Evolutionary conservation across 495 filamentous ascomycete species (phyloP).

Genomic region (Neurospora sp.): DNA sequence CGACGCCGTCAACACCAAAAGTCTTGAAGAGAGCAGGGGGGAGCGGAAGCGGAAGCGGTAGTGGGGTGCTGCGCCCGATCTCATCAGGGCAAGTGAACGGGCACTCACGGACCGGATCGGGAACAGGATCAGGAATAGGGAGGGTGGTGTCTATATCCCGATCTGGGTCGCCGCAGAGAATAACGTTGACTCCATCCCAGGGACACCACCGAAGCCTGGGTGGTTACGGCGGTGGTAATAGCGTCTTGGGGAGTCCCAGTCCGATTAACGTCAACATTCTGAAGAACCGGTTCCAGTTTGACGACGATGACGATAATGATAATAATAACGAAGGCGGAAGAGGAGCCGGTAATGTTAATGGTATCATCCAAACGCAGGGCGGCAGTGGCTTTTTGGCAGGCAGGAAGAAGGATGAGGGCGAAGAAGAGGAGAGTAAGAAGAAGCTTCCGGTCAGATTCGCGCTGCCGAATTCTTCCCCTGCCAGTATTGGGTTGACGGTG

Average conservation of each 20-base stretch:
- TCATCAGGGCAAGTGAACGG: neutral
- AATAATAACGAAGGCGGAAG: neutral
- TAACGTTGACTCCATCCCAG: neutral
- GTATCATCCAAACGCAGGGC: neutral
- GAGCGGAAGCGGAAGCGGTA: neutral
- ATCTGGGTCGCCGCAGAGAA: neutral
- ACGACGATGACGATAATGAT: neutral
- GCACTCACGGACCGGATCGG: neutral
- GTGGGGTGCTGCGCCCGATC: neutral
- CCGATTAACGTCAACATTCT: neutral
- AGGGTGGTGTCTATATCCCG: neutral
- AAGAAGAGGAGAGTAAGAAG: slow-evolving; percentile 4
- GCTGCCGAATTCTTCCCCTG: neutral
- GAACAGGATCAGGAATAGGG: neutral
- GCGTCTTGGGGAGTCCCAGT: neutral
- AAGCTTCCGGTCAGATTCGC: neutral
- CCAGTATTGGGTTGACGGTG: neutral
- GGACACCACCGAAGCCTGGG: neutral
- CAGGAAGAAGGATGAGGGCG: neutral
- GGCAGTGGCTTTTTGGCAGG: neutral
- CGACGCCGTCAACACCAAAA: neutral
- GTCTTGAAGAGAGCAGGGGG: neutral
- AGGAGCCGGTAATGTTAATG: neutral
- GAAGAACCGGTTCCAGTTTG: neutral
- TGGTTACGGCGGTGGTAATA: neutral